A percentile compares a stretch with the other conserved stretches of the same genome.
Conservation (phyloP, 192 early-diverging fungal genomes). For the Umbelopsis sp. region DNA sequence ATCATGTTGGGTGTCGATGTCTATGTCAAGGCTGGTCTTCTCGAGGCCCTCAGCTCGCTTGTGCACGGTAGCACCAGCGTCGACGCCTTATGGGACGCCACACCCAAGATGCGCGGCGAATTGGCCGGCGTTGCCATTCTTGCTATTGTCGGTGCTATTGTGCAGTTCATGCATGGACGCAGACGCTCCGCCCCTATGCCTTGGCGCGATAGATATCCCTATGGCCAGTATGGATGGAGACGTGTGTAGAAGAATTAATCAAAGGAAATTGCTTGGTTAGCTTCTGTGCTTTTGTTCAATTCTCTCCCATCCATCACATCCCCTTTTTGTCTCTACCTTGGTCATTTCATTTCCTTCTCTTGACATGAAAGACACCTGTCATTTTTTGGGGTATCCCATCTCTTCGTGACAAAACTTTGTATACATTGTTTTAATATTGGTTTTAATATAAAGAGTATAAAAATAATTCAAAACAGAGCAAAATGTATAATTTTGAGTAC, state of each 20-base stretch:
- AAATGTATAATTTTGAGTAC: background rate
- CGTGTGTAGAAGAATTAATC: conserved; percentile 20
- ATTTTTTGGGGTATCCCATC: background rate
- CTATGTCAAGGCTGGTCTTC: conserved; percentile 78
- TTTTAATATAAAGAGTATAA: background rate
- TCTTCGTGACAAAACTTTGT: conserved; percentile 11
- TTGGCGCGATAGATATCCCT: conserved; percentile 25
- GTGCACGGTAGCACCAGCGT: conserved; percentile 46
- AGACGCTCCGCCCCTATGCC: conserved; percentile 30
- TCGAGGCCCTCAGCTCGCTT: conserved; percentile 58
- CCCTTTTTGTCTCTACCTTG: background rate
- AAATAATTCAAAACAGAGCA: background rate
- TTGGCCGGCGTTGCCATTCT: conserved; percentile 67
- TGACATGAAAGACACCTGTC: no score
- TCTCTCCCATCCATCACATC: background rate
- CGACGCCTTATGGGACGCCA: conserved; percentile 30
- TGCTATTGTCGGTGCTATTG: conserved; percentile 62
- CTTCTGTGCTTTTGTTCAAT: background rate
- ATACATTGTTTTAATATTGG: conserved; percentile 13
- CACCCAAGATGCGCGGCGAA: conserved; percentile 68
- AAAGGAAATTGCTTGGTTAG: background rate
- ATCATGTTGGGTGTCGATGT: conserved; percentile 82
- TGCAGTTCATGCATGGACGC: conserved; percentile 67
- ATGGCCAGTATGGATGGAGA: conserved; percentile 32
- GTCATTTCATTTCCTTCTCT: no score